Evolutionary conservation across 768 basidiomycete species (phyloP).

Genomic region (Ramaria rubella): DNA sequence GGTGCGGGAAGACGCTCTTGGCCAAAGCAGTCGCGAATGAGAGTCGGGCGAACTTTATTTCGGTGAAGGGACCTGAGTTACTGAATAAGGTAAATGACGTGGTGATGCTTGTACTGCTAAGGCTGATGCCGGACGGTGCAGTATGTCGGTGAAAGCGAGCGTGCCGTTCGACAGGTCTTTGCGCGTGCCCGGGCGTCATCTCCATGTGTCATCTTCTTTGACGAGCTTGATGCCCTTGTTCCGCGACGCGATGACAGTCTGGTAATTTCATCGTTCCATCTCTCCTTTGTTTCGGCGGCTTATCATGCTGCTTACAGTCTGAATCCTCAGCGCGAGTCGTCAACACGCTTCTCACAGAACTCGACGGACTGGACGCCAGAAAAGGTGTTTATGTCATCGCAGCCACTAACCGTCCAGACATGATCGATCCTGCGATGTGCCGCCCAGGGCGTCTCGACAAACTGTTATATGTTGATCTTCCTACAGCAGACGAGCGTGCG

Average conservation of each 20-base stretch:
- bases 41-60: conserved; percentile 92
- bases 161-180: conserved; percentile 92
- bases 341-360: conserved; percentile 89
- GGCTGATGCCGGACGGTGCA: conserved; percentile 23
- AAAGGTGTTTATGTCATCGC: conserved; percentile 90
- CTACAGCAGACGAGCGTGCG: conserved; percentile 60
- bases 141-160: conserved; percentile 97
- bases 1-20: conserved; percentile 95
- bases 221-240: conserved; percentile 89
- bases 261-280: conserved; percentile 37
- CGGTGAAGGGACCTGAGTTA: conserved; percentile 94
- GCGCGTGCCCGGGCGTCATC: conserved; percentile 88
- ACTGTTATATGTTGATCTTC: conserved; percentile 87
- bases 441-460: conserved; percentile 95
- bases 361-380: conserved; percentile 84
- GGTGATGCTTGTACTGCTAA: conserved; percentile 5
- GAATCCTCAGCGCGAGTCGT: conserved; percentile 92
- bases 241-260: conserved; percentile 85
- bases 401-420: conserved; percentile 92
- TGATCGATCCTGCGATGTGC: conserved; percentile 97
- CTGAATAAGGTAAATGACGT: conserved; percentile 78
- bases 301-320: conserved; percentile 42
- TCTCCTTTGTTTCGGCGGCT: background rate
- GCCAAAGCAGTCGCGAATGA: conserved; percentile 98
- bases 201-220: conserved; percentile 94